These are phyloP conservation scores for Hirsutella minnesotensis DNA, from an alignment of 2,329 filamentous ascomycete genomes.

Conservation along the genomic window DNA sequence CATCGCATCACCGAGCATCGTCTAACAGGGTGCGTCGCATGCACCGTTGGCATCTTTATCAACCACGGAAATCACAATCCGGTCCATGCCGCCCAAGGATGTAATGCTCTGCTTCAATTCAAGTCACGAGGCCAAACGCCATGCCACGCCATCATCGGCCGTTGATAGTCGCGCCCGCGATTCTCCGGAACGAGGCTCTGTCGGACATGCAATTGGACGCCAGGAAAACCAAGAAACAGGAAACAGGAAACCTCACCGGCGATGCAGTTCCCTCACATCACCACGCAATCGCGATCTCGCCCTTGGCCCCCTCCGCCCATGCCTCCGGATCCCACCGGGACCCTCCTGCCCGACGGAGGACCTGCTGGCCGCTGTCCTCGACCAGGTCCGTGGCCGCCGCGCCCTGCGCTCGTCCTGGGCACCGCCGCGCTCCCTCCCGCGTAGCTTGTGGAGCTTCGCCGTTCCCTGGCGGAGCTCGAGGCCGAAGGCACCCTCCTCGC, in stretches of 20 bases:
- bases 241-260: neutral
- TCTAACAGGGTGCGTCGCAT: no score
- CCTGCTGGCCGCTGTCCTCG: slow-evolving; percentile 7
- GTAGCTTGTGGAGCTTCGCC: slow-evolving; percentile 26
- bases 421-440: slow-evolving; percentile 22
- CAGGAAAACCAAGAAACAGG: neutral
- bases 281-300: slow-evolving; percentile 27
- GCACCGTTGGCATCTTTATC: no score
- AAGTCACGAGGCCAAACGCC: no score
- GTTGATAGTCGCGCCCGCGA: no score
- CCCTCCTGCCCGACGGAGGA: slow-evolving; percentile 11
- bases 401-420: slow-evolving; percentile 3
- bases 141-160: no score
- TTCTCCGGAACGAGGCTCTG: no score
- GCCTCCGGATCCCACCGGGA: slow-evolving; percentile 10
- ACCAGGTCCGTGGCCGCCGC: neutral
- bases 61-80: no score
- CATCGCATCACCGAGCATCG: no score
- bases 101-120: no score
- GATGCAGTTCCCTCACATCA: slow-evolving; percentile 28
- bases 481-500: slow-evolving; percentile 4
- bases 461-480: slow-evolving; percentile 5
- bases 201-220: neutral
- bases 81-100: no score
- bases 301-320: slow-evolving; percentile 8